Conservation (phyloP, 257 asterid species). For the Solanum chiquidenum region DNA sequence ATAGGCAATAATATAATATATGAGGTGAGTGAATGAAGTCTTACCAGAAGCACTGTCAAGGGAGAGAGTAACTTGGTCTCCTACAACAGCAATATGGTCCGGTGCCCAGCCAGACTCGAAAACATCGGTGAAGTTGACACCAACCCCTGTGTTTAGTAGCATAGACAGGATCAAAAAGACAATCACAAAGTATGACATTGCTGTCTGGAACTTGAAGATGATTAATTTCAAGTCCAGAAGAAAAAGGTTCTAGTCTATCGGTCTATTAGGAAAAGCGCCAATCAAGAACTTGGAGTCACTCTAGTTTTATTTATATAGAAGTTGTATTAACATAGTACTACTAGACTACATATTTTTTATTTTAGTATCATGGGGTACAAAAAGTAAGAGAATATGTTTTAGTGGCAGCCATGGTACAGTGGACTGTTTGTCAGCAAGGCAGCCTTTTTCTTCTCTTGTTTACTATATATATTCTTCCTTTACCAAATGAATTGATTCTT, state of each 20-base stretch:
- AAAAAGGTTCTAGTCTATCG: neutral
- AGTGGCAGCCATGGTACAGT: neutral
- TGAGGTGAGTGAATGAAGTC: neutral
- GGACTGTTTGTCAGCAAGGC: neutral
- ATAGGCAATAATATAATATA: neutral
- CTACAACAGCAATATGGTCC: slow-evolving; percentile 29
- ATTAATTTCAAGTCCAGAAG: neutral
- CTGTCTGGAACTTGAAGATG: neutral
- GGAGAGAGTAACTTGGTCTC: slow-evolving; percentile 16
- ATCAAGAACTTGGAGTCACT: neutral
- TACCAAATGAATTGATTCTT: neutral
- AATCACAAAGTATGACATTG: neutral
- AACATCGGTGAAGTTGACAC: slow-evolving; percentile 24
- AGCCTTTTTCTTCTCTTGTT: neutral
- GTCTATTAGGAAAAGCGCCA: neutral
- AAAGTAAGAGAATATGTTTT: neutral
- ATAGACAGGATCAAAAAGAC: neutral
- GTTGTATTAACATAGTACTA: neutral
- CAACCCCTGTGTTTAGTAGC: neutral
- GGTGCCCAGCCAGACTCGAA: slow-evolving; percentile 40
- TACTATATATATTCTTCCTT: neutral
- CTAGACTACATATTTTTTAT: neutral
- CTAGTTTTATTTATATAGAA: neutral
- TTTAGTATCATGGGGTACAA: neutral
- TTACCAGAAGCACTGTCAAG: slow-evolving; percentile 37